A percentile compares a stretch with the other conserved stretches of the same genome.
phyloP scores from a whole-genome alignment of 2,329 filamentous ascomycete species.

The Thielaviopsis musarum region DNA sequence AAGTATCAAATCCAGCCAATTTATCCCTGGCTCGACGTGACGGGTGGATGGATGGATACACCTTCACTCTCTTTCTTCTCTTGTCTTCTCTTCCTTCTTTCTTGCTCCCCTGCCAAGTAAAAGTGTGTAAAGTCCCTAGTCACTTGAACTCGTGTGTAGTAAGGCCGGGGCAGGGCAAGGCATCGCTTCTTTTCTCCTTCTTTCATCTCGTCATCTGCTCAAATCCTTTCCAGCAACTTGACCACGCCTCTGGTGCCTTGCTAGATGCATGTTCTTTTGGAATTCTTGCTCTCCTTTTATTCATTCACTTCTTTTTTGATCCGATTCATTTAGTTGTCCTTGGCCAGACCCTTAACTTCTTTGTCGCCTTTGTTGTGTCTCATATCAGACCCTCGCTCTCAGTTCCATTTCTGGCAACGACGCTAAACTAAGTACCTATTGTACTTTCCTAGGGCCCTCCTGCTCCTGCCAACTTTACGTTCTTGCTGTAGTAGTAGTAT shows the following conservation, averaged over 20 bases:
- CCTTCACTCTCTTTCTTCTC: no score
- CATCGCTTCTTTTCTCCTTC: background rate
- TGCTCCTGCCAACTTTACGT: background rate
- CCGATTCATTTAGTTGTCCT: background rate
- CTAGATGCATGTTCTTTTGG: background rate
- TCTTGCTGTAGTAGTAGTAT: no score
- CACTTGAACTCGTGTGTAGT: no score
- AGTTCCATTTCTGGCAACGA: background rate
- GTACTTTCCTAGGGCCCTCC: background rate
- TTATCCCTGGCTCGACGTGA: background rate
- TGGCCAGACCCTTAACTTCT: background rate
- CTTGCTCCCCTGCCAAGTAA: background rate
- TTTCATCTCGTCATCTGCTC: background rate
- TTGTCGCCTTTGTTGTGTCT: no score
- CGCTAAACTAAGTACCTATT: background rate
- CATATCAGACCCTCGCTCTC: background rate
- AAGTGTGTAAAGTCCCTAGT: no score
- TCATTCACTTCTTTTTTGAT: background rate
- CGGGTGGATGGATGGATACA: no score
- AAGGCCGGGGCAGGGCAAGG: background rate
- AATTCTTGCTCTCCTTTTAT: background rate
- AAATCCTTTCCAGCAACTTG: background rate
- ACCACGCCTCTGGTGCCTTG: background rate
- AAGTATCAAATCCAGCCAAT: background rate
- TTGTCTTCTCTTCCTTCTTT: background rate